phyloP scores from a whole-genome alignment of 1,139 yeast species.

The Kodamaea sp. region DNA sequence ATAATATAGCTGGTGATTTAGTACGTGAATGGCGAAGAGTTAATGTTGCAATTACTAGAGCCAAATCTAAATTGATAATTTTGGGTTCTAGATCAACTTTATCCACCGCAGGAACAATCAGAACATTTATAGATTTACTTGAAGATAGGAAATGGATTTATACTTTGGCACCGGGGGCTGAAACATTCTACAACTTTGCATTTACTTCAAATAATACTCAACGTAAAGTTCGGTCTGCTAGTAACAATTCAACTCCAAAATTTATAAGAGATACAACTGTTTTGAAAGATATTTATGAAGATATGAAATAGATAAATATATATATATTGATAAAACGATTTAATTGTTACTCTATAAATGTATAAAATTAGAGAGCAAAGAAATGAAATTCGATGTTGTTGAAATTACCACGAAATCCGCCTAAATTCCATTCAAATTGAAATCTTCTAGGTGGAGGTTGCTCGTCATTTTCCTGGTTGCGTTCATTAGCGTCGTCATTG shows the following conservation, averaged over 20 bases:
- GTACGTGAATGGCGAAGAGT: conserved; percentile 87
- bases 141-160: conserved; percentile 63
- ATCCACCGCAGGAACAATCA: conserved; percentile 50
- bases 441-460: conserved; percentile 3
- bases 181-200: conserved; percentile 27
- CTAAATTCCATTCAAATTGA: conserved; percentile 7
- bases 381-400: conserved; percentile 38
- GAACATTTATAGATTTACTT: conserved; percentile 60
- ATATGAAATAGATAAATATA: conserved; percentile 10
- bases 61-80: conserved; percentile 76
- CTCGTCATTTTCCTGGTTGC: conserved; percentile 8
- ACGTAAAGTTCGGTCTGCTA: neutral
- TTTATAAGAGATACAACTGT: conserved; percentile 20
- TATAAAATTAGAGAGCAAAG: conserved; percentile 28
- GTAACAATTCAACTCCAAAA: conserved; percentile 10
- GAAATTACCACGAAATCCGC: conserved; percentile 23
- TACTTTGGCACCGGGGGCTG: conserved; percentile 46
- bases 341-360: neutral
- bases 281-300: conserved; percentile 24
- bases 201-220: neutral
- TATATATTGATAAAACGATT: conserved; percentile 5
- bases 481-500: conserved; percentile 4
- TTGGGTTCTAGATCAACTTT: conserved; percentile 75
- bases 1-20: conserved; percentile 69
- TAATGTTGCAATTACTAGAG: conserved; percentile 92